Evolutionary conservation across 2,329 filamentous ascomycete genomes (phyloP), one percentile per base, ranked within the genome.

Genomic region (Xylariomycetidae sp.): DNA sequence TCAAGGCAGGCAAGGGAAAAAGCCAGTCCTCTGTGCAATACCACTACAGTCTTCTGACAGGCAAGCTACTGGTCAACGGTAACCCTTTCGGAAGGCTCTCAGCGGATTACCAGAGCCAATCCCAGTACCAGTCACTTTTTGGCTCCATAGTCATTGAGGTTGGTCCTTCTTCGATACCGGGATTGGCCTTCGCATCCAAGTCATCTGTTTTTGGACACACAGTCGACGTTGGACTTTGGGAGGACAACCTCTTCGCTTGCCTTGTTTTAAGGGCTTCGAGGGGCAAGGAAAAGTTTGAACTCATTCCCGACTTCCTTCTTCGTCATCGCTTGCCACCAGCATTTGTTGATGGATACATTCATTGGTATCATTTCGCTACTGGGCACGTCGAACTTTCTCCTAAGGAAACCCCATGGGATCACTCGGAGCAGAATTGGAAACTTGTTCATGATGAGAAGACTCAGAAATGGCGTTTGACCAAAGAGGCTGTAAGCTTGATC

Each of bases 1-100:
- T 9, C n/a, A 8, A 32, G 36, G 6, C 14, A 16, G 10, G 11
- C 10, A 12, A 28, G 28, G 19, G 14, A 25, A n/a, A 15, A 23
- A 20, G 31, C 19, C 4, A 25, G 16, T 3, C 18, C 40, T 4
- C 41, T 57, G 15, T n/a, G n/a, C 5, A 18, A 3, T 58, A 73
- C 4, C 63, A 70, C 16, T 69, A 68, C 41, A 74, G 75, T 39
- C 30, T 76, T 1, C 41, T 81, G 3, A 69, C 61, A 0, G 74
- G 68, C 0, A 58, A 68, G 16, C 52, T 82, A 0, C 57, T 77
- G 0, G 62, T 80, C 1, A 61, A 77, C 36, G 74, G 74, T 0
- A 26, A 55, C 1, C 73, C 70, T 0, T 42, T 77, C 0, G 49
- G 61, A 4, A 61, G 67, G 3, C 56, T 79, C 0, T 74, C 74